Conservation (phyloP, 768 basidiomycete species). For the Trametes meyenii region DNA sequence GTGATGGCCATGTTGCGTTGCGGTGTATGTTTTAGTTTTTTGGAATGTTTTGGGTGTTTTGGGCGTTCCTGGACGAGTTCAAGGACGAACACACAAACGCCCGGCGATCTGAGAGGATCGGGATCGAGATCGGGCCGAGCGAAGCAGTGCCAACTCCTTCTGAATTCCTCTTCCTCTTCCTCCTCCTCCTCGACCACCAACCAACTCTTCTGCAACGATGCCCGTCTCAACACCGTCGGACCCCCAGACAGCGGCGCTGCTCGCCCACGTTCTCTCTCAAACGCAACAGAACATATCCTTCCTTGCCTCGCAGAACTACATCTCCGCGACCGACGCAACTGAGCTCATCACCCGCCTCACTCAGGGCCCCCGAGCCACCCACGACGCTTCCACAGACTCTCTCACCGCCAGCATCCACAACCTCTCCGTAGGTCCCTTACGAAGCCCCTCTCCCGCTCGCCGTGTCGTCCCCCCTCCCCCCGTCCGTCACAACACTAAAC, state of each 20-base stretch:
- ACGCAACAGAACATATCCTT: constrained; percentile 50
- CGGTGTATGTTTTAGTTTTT: neutral
- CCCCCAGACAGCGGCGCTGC: constrained; percentile 45
- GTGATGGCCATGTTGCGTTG: constrained; percentile 17
- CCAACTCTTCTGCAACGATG: constrained; percentile 7
- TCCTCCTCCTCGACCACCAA: constrained; percentile 3
- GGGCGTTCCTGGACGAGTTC: neutral
- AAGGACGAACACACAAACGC: neutral
- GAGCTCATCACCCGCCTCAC: constrained; percentile 45
- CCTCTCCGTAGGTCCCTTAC: constrained; percentile 21
- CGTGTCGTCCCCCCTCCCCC: constrained; percentile 26
- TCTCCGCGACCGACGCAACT: constrained; percentile 43
- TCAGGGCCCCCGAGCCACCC: constrained; percentile 19
- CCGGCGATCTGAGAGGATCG: neutral
- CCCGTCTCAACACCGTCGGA: constrained; percentile 27
- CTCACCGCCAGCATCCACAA: constrained; percentile 23
- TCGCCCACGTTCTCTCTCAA: constrained; percentile 56
- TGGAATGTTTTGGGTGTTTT: neutral
- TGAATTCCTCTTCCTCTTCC: neutral
- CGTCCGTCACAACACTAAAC: constrained; percentile 21
- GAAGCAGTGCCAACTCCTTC: neutral
- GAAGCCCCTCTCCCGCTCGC: constrained; percentile 21
- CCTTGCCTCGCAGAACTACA: constrained; percentile 45
- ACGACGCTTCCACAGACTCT: constrained; percentile 5
- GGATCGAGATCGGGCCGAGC: constrained; percentile 9